Base-by-base conservation (phyloP, 2,329 filamentous ascomycete species). In the Trichoderma hamatum region DNA sequence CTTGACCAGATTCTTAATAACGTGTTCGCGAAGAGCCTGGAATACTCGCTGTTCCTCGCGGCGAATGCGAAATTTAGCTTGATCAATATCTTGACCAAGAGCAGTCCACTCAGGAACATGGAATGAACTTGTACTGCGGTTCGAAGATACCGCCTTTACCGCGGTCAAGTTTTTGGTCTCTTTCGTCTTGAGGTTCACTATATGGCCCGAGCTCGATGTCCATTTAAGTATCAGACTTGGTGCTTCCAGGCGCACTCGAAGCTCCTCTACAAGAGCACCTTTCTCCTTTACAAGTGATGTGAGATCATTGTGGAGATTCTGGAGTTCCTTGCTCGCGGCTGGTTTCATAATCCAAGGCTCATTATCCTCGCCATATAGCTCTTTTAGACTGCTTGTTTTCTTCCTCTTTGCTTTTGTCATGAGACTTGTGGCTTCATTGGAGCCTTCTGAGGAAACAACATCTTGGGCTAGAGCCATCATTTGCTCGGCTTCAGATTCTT, bases 131-230 rank as follows among this genome's bases (percentile, higher is more conserved):
- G 96, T 97, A 13, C 89, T 91, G 73, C 93, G 96, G 73, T 91
- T 95, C 2, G 93, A 90, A 36, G 90, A 91, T 61, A 98, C 85
- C 13, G 77, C 82, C 76, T 76, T 73, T 26, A 80, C 72, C 55
- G 77, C 71, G 30, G 72, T 58, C 13, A 80, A 70, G 46, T 74
- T 76, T 24, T 80, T 81, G 55, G 86, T 82, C 74, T 96, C 91
- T 77, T 92, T 94, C 39, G 93, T 93, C 79, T 91, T 96, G 74
- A 98, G 87, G 77, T 98, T 94, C 74, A 92, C 94, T 75, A 97
- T 92, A 78, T 99, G 93, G 10, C 96, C 95, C 2, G 97, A 85
- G 16, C 90, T 91, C 0, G 95, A 91, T 1, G 91, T 93, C 92
- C 94, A 98, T 74, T 91, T 92, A 24, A 99, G 85, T 0, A 89